These are phyloP conservation scores for Scenedesmus sp. DNA, from an alignment of 163 green algal genomes.

Conservation along the genomic window DNA sequence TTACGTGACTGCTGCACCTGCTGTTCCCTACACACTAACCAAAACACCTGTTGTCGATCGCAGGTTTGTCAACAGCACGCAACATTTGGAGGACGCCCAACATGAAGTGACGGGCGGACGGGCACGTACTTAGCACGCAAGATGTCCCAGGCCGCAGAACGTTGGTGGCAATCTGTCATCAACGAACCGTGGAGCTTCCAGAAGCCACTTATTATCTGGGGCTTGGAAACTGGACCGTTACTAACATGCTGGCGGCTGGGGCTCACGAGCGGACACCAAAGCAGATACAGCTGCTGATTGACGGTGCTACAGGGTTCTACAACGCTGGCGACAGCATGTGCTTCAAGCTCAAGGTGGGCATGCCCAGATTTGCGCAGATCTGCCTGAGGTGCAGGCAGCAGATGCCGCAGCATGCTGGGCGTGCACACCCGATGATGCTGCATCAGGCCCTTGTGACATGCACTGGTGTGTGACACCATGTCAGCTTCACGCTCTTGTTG, in stretches of 20 bases:
- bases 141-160: neutral
- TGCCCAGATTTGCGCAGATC: neutral
- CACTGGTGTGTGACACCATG: too few species aligned
- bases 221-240: constrained; percentile 1
- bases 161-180: constrained; percentile 17
- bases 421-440: too few species aligned
- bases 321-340: neutral
- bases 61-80: neutral
- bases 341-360: neutral
- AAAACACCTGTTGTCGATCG: neutral
- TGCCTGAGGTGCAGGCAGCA: too few species aligned
- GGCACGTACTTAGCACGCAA: neutral
- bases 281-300: constrained; percentile 20
- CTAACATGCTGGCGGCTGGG: constrained; percentile 29
- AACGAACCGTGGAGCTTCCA: constrained; percentile 21
- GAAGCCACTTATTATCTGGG: constrained; percentile 39
- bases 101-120: constrained; percentile 13
- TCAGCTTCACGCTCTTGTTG: too few species aligned
- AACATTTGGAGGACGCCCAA: neutral
- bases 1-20: too few species aligned
- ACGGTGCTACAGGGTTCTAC: constrained; percentile 10
- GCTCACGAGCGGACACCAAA: constrained; percentile 33
- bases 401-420: too few species aligned
- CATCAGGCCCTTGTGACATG: too few species aligned
- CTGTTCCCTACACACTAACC: too few species aligned